Base-by-base conservation (phyloP, 257 asterid species). In the Cynanchum wilfordii region DNA sequence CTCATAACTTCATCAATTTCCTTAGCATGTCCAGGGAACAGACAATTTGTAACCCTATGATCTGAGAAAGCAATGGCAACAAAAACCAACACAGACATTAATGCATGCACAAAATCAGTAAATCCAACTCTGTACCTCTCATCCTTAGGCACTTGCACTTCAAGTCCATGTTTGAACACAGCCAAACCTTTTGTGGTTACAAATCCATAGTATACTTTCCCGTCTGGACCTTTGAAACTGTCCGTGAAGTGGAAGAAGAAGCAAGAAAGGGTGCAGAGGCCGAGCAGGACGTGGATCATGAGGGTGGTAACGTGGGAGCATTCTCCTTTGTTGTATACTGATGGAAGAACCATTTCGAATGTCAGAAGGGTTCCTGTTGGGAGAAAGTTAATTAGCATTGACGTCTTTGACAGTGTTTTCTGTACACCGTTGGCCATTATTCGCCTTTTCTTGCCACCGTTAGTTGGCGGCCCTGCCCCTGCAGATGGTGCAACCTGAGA, bases 181-280 rank as follows among this genome's bases (percentile, higher is more conserved):
- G 90, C 89, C 57, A 93, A 72, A 9, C 96, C 97, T 8, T 44
- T 78, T 0, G 87, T 90, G 0, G 96, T 89, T 7, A 91, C 98
- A 25, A 93, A 91, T 10, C 97, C 98, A 70, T 93, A 89, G 77
- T 89, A 88, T 36, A 89, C 72, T 51, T 89, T 93, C 44, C 96
- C 97, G 30, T 91, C 93, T 0, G 88, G 91, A 25, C 90, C 89
- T 16, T 86, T 87, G 79, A 91, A 93, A 66, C 96, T 89, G 78
- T 93, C 98, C 0, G 97, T 93, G 86, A 93, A 93, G 82, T 93
- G 97, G 73, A 93, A 93, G 88, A 93, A 93, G 80, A 93, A 93
- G 83, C 98, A 93, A 0, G 96, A 93, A 25, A 89, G 87, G 2
- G 86, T 73, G 80, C 97, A 91, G 19, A 91, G 79, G 33, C 72